Conservation (phyloP, 2,329 filamentous ascomycete species). For the Fusarium longipes region DNA sequence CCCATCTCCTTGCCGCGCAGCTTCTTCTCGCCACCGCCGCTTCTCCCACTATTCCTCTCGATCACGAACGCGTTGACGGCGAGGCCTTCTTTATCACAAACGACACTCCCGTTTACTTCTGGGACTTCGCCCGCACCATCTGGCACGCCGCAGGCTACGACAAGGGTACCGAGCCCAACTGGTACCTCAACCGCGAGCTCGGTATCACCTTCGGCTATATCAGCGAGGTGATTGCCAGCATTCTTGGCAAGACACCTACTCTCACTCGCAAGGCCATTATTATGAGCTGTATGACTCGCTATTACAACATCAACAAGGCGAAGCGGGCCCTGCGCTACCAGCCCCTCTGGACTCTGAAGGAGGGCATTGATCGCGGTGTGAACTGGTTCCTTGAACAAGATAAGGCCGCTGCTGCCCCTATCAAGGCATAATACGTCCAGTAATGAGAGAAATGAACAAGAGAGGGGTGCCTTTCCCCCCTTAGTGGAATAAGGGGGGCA, state of each 20-base stretch:
- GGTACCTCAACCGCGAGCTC: conserved; percentile 63
- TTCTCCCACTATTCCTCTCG: conserved; percentile 71
- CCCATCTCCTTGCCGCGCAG: conserved; percentile 82
- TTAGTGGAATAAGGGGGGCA: conserved; percentile 10
- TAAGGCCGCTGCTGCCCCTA: conserved; percentile 44
- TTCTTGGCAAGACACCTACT: conserved; percentile 65
- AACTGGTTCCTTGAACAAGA: conserved; percentile 66
- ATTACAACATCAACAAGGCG: conserved; percentile 82
- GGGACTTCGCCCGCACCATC: conserved; percentile 84
- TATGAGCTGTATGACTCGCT: conserved; percentile 79
- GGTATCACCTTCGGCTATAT: conserved; percentile 64
- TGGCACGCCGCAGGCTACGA: conserved; percentile 73
- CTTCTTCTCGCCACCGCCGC: conserved; percentile 73
- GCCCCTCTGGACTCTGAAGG: conserved; percentile 73
- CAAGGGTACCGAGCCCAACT: conserved; percentile 64
- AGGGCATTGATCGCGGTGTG: conserved; percentile 69
- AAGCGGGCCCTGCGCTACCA: conserved; percentile 75
- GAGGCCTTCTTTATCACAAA: conserved; percentile 94
- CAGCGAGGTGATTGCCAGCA: conserved; percentile 63
- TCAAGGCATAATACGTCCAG: conserved; percentile 39
- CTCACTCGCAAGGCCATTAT: conserved; percentile 70
- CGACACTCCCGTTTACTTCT: conserved; percentile 88
- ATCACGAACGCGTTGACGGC: conserved; percentile 81
- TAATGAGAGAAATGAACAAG: conserved; percentile 2
- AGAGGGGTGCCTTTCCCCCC: neutral